Conservation (phyloP, 352 stramenopile genomes). For the Phytophthora hibernalis region DNA sequence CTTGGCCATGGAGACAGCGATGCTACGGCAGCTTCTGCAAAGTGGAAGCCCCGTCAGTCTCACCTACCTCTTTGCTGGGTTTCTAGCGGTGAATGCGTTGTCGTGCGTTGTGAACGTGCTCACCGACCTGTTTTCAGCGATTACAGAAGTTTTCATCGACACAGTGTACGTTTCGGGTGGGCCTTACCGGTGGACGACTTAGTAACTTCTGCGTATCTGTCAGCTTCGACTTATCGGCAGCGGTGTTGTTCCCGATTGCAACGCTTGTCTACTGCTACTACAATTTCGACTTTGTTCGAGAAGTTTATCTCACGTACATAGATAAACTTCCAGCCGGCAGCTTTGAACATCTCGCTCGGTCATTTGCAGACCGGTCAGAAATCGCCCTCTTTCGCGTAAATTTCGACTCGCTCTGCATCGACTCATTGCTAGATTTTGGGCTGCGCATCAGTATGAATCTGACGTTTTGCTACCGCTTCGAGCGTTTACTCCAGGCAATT, state of each 20-base stretch:
- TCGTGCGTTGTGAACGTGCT: slow-evolving; percentile 27
- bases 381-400: slow-evolving; percentile 38
- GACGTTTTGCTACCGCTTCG: slow-evolving; percentile 35
- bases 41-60: slow-evolving; percentile 31
- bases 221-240: slow-evolving; percentile 41
- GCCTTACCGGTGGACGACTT: not conserved
- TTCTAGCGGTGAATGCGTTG: slow-evolving; percentile 37
- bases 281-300: slow-evolving; percentile 44
- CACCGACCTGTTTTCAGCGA: slow-evolving; percentile 26
- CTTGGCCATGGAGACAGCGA: slow-evolving; percentile 34
- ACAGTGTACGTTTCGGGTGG: slow-evolving; percentile 26
- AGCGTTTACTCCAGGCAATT: slow-evolving; percentile 18
- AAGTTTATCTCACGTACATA: slow-evolving; percentile 31
- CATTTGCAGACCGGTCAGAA: slow-evolving; percentile 42
- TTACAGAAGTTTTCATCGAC: slow-evolving; percentile 46
- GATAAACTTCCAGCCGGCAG: slow-evolving; percentile 20
- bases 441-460: slow-evolving; percentile 40
- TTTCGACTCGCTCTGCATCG: slow-evolving; percentile 40
- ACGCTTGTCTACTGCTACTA: slow-evolving; percentile 39
- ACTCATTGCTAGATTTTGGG: slow-evolving; percentile 28
- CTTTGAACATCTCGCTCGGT: slow-evolving; percentile 41
- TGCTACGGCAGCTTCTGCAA: slow-evolving; percentile 36
- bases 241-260: slow-evolving; percentile 39
- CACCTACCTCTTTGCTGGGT: slow-evolving; percentile 27
- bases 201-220: not conserved